Evolutionary conservation across 371 early-diverging fungal species (phyloP), one percentile per base, ranked within the genome.

Genomic region (Chytridium lagenaria): DNA sequence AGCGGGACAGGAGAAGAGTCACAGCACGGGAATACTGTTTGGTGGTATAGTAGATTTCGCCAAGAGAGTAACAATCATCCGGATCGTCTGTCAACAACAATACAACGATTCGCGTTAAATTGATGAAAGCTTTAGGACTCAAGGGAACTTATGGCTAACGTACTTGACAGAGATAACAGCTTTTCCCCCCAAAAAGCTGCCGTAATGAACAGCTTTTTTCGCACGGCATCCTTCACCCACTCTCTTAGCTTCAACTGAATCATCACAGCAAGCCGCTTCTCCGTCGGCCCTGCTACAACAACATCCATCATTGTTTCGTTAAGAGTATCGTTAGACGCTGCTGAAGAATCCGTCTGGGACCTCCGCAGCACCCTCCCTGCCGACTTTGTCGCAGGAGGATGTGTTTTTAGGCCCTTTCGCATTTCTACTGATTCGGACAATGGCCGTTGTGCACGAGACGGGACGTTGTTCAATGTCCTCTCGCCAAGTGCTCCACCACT

Each of bases 111-210:
- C 2, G 31, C 3, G 2, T 2, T 33, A 40, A 10, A 28, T n/a
- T 33, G 30, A 51, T 22, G n/a, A 23, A 3, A n/a, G n/a, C n/a
- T n/a, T n/a, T n/a, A n/a, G n/a, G n/a, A n/a, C n/a, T n/a, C n/a
- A n/a, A n/a, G n/a, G n/a, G n/a, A n/a, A n/a, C n/a, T n/a, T n/a
- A n/a, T n/a, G n/a, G n/a, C 51, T 44, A 30, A 16, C 44, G 67
- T 83, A 88, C 89, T 83, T 31, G 86, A 83, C 31, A 88, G 78
- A 2, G 82, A 80, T 57, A 88, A 68, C 1, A 89, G 77, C 59
- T 90, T 88, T 68, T 88, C 88, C 0, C 87, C 90, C 86, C 90
- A 88, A 70, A 84, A 90, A 3, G 79, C 83, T 5, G 91, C 88
- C 19, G 89, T 84, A 12, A 74, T 80, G 64, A 84, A 84, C 69